Evolutionary conservation across 1,139 yeast genomes (phyloP), one percentile per base, ranked within the genome.

Genomic region (Geotrichum citri-aurantii): DNA sequence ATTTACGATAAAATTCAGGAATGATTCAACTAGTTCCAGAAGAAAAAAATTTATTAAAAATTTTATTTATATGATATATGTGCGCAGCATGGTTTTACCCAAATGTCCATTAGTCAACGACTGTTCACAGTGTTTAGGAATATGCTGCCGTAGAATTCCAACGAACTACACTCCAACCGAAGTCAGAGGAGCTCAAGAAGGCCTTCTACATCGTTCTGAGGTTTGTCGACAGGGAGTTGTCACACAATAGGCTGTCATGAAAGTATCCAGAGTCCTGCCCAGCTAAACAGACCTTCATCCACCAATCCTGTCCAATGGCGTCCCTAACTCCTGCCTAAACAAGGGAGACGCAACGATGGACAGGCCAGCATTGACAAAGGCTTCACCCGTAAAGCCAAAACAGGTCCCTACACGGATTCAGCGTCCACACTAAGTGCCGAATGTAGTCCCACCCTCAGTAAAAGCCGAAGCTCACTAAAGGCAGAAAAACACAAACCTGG

Each of bases 51-150:
- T 33, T 33, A 33, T 11, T 5, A 33, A 11, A 11, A 33, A 33
- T 12, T 12, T 11, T 33, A 33, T 29, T 17, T 29, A 40, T 7
- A 44, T 19, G 5, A 26, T 7, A 66, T 61, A 79, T 86, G 92
- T 86, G 70, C 77, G 88, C 92, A 83, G 84, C 89, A 86, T 86
- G 92, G 92, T 87, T 86, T 84, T 84, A 86, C 95, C 88, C 93
- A 84, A 84, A 81, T 88, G 89, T 83, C 81, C 81, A 86, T 77
- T 70, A 79, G 90, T 82, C 89, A 80, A 84, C 76, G 86, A 79
- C 90, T 85, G 72, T 83, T 76, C 89, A 90, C 84, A 86, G 88
- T 81, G 93, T 86, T 79, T 85, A 87, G 95, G 95, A 87, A 87
- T 87, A 87, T 87, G 90, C 86, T 82, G 93, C 90, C 78, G 73